Evolutionary conservation across 1,139 yeast genomes (phyloP).

Genomic region (Candida sanyaensis): DNA sequence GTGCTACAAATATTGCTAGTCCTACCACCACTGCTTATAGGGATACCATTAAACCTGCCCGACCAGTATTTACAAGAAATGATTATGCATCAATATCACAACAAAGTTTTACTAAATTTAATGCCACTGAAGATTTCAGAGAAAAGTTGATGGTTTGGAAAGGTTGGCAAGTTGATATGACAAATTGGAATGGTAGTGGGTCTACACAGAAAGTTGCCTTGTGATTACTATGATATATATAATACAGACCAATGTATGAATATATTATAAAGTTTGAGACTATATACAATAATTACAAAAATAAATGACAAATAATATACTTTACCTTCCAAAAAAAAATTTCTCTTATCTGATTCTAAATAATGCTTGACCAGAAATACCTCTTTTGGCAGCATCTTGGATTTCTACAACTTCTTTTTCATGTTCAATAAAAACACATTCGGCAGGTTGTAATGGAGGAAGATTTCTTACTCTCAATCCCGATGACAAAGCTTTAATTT

Average conservation of each 20-base stretch:
- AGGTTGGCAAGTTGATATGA: conserved; percentile 87
- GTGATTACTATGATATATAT: conserved; percentile 10
- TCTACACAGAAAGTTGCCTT: conserved; percentile 28
- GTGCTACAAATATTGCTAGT: not conserved
- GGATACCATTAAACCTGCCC: conserved; percentile 26
- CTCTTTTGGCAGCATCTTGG: conserved; percentile 81
- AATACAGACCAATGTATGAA: not conserved
- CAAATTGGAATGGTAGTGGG: conserved; percentile 57
- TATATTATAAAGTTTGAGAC: not conserved
- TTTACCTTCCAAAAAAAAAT: no score
- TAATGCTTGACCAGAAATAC: conserved; percentile 73
- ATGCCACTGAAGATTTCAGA: conserved; percentile 35
- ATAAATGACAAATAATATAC: not conserved
- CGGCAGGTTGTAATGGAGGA: conserved; percentile 88
- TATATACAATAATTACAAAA: not conserved
- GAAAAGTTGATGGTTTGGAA: conserved; percentile 63
- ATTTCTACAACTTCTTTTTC: conserved; percentile 61
- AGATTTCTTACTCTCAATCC: conserved; percentile 77
- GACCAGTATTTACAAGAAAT: conserved; percentile 37
- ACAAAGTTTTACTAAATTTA: conserved; percentile 24
- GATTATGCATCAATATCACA: conserved; percentile 36
- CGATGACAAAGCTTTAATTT: conserved; percentile 70
- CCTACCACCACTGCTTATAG: conserved; percentile 1
- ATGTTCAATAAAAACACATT: conserved; percentile 62
- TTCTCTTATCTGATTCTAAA: conserved; percentile 65